These are phyloP conservation scores for Cyberlindnera amylophila DNA, from an alignment of 805 yeast species.

Conservation along the genomic window DNA sequence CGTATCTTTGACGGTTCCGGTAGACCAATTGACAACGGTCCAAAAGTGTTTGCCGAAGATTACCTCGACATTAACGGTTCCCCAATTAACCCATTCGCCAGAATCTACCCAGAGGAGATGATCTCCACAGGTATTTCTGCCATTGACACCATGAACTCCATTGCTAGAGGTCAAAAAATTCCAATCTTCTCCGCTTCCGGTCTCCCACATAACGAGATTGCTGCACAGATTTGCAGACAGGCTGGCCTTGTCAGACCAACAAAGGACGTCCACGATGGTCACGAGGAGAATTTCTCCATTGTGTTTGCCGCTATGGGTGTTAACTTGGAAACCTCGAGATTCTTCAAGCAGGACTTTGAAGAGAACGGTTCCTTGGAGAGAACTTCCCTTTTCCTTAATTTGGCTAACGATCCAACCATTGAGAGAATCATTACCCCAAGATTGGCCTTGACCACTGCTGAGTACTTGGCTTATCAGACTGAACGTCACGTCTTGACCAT, in stretches of 20 bases:
- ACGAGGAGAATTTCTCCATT: slow-evolving; percentile 97
- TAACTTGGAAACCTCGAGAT: slow-evolving; percentile 95
- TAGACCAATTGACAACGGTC: slow-evolving; percentile 97
- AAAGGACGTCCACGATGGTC: slow-evolving; percentile 99
- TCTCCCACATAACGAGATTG: slow-evolving; percentile 98
- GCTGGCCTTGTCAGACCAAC: slow-evolving; percentile 99
- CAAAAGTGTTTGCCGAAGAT: slow-evolving; percentile 97
- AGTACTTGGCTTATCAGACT: slow-evolving; percentile 97
- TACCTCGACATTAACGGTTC: slow-evolving; percentile 98
- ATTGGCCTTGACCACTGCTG: slow-evolving; percentile 97
- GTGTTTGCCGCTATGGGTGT: slow-evolving; percentile 99
- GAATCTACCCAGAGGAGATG: slow-evolving; percentile 99
- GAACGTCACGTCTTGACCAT: slow-evolving; percentile 98
- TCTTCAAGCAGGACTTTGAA: slow-evolving; percentile 98
- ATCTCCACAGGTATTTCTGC: slow-evolving; percentile 98
- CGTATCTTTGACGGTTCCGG: slow-evolving; percentile 99
- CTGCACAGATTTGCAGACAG: slow-evolving; percentile 99
- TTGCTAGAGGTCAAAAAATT: slow-evolving; percentile 99
- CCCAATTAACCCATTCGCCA: slow-evolving; percentile 96
- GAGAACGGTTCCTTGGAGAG: slow-evolving; percentile 98
- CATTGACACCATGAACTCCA: slow-evolving; percentile 98
- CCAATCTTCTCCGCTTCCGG: slow-evolving; percentile 99
- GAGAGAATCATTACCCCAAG: slow-evolving; percentile 99
- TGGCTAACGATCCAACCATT: slow-evolving; percentile 99
- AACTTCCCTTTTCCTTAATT: slow-evolving; percentile 91